A percentile compares a stretch with the other conserved stretches of the same genome.
These are phyloP conservation scores for Arachnopeziza araneosa DNA, from an alignment of 2,329 filamentous ascomycete genomes.

Conservation along the genomic window DNA sequence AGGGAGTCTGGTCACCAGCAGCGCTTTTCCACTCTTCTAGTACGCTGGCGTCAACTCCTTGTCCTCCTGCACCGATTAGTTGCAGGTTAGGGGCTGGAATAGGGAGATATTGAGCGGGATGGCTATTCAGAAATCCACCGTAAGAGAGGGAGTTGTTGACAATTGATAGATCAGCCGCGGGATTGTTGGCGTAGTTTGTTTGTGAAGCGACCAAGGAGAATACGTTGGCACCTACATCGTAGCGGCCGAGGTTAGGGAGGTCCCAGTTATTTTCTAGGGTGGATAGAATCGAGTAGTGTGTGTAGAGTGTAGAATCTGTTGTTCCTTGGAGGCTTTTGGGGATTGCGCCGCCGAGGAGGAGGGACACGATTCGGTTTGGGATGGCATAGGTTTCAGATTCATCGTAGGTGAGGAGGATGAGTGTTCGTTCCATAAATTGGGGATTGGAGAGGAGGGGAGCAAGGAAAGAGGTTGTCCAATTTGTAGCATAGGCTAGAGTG, in stretches of 20 bases:
- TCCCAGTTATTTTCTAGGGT: conserved; percentile 40
- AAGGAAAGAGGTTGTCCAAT: conserved; percentile 48
- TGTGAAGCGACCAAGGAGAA: conserved; percentile 27
- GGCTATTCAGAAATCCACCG: conserved; percentile 35
- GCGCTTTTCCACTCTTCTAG: conserved; percentile 29
- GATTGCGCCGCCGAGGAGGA: conserved; percentile 51
- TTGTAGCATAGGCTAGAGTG: conserved; percentile 44
- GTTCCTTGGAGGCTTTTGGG: conserved; percentile 42
- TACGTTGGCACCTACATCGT: conserved; percentile 37
- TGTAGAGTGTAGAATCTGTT: conserved; percentile 45
- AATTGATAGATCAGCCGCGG: conserved; percentile 30
- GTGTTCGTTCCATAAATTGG: conserved; percentile 47
- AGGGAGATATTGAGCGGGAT: conserved; percentile 27
- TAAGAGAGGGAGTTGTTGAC: conserved; percentile 42
- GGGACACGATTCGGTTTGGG: conserved; percentile 48
- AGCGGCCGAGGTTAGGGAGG: conserved; percentile 38
- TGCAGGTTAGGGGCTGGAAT: conserved; percentile 39
- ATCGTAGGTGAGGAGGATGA: conserved; percentile 54
- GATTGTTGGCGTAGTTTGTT: conserved; percentile 27
- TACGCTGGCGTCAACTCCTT: conserved; percentile 34
- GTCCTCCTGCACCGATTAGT: conserved; percentile 39
- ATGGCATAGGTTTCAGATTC: conserved; percentile 47
- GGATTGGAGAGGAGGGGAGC: conserved; percentile 45
- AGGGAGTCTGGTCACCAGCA: conserved; percentile 33
- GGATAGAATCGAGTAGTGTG: conserved; percentile 39